Base-by-base conservation (phyloP, 495 filamentous ascomycete genomes). In the Ramalina peruviana region DNA sequence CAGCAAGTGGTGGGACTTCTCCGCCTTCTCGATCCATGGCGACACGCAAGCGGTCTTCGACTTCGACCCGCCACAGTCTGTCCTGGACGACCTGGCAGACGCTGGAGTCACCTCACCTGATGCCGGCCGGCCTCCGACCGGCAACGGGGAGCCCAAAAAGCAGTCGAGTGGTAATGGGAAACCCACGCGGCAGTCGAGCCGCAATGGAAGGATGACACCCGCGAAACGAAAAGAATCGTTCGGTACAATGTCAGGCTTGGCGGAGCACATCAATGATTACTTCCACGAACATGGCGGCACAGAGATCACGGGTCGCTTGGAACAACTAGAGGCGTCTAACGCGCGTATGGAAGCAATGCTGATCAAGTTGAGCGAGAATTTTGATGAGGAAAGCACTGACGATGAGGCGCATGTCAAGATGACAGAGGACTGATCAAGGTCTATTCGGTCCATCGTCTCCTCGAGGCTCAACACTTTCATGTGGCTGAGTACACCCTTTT, bases 41-140 rank as follows among this genome's bases (percentile, higher is more conserved):
- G 81, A 85, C 60, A 72, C 84, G 25, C 69, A 78, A 45, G 72
- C 79, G 9, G 81, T 84, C 4, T 85, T 86, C 52, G 79, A 83
- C 36, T 66, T 73, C 6, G 76, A 82, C 33, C 80, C 78, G 16
- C 82, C 82, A 12, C 71, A 80, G 46, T 67, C 65, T 3, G 69
- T 82, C 1, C 55, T 71, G n/a, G 54, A 71, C 30, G 66, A 66
- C 50, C 66, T 82, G 33, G 64, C 73, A 13, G 70, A 72, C 4
- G 70, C 75, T 45, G 75, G 78, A 48, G 67, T 74, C 2, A 16
- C 45, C 26, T n/a, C 37, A 27, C 26, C 25, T 16, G 26, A 37
- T 16, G 7, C 4, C 12, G n/a, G n/a, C 30, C 25, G 16, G 11
- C 26, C 45, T 38, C 48, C 73, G 25, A 75, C 74, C 38, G 63